Conservation (phyloP, 768 basidiomycete genomes). For the Lactarius hatsudake region DNA sequence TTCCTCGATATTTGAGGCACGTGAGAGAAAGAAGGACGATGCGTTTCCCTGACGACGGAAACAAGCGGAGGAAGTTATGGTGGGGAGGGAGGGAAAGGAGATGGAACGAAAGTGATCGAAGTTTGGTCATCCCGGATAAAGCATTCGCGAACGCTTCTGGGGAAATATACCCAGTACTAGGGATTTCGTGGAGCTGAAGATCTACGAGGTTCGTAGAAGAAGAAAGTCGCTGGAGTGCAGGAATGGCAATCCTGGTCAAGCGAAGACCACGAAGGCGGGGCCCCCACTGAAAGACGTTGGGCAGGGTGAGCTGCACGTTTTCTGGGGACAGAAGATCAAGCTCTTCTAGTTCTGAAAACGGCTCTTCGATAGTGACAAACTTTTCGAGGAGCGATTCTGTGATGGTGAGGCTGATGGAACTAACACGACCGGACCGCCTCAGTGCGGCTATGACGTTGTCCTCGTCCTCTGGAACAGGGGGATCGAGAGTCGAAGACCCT, state of each 20-base stretch:
- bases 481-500: too few species aligned
- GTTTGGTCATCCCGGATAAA: not conserved
- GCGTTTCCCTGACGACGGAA: not conserved
- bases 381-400: not conserved
- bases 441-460: not conserved
- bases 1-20: not conserved
- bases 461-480: not conserved
- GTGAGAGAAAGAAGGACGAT: not conserved
- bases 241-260: not conserved
- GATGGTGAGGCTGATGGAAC: not conserved
- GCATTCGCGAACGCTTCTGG: not conserved
- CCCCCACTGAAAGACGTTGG: not conserved
- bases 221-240: not conserved
- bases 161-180: not conserved
- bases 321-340: not conserved
- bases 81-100: not conserved
- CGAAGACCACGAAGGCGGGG: not conserved
- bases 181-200: not conserved
- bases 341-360: not conserved
- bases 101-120: not conserved
- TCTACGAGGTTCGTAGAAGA: not conserved
- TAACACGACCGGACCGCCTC: not conserved
- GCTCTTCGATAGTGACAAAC: not conserved
- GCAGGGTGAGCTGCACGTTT: not conserved
- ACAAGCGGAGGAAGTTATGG: not conserved